Base-by-base conservation (phyloP, 179 eudicot species). In the Camellia oleifera region DNA sequence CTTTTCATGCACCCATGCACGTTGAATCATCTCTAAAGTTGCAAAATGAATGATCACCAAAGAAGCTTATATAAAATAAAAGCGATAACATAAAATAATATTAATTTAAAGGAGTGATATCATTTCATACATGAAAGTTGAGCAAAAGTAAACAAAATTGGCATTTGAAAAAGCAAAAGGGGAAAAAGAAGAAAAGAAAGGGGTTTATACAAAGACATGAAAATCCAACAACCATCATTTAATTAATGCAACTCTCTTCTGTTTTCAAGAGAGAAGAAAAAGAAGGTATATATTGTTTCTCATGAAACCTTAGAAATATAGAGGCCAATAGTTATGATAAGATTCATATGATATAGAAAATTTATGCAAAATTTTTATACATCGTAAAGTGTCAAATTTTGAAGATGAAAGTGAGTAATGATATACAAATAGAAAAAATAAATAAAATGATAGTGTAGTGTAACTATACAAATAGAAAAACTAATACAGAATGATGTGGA, bases 1-100 rank as follows among this genome's bases (percentile, higher is more conserved):
- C 67, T 63, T 63, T 63, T 63, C 67, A 63, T 63, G 67, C 67
- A 5, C 67, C 67, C 67, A 63, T 63, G 67, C 67, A 63, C 67
- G 67, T 63, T 63, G 67, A 63, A 63, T 17, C 32, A 63, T 63
- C 67, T 63, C 11, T 63, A 63, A 63, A 63, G 67, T 63, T 18
- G 67, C 67, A 63, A 17, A 48, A 17, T 63, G 67, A 58, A 63
- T 63, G 26, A 63, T 63, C 67, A 63, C 45, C 23, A 32, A 18
- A 3, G 45, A 23, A 9, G 7, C 70, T 32, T 32, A 32, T 32
- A 32, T 45, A 3, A 23, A 66, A 66, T 9, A 32, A 26, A 66
- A 66, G 52, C 2, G 52, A 48, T 48, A 4, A 23, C 13, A 66
- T 66, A 23, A 4, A 8, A 66, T 17, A 63, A 20, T 20, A 8